These are phyloP conservation scores for Eucalyptus regnans DNA, from an alignment of 345 rosid genomes.

Conservation along the genomic window DNA sequence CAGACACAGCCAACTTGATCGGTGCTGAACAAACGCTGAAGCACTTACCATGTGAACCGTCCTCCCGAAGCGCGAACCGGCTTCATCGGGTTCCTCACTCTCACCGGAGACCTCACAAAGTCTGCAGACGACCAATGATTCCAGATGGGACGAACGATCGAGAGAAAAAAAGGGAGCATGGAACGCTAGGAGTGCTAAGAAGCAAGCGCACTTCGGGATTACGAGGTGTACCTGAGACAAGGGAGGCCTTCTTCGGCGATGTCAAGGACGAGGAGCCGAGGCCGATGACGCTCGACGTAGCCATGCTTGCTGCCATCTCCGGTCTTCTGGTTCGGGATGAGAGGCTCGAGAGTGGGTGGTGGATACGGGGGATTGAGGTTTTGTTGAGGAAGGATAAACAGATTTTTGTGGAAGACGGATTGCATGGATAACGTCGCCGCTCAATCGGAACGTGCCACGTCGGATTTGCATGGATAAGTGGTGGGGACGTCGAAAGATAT, in stretches of 20 bases:
- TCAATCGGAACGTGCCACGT: slow-evolving; percentile 60
- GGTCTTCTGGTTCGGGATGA: background rate
- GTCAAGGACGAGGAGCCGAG: slow-evolving; percentile 45
- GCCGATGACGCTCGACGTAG: slow-evolving; percentile 53
- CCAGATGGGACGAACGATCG: background rate
- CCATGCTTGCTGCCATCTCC: slow-evolving; percentile 55
- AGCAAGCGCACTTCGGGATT: no score
- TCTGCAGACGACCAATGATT: slow-evolving; percentile 9
- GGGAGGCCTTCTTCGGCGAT: slow-evolving; percentile 10
- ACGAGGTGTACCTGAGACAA: slow-evolving; percentile 39
- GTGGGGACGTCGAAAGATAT: slow-evolving; percentile 16
- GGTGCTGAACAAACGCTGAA: background rate
- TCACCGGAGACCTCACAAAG: slow-evolving; percentile 40
- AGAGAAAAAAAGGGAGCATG: no score
- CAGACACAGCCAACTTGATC: background rate
- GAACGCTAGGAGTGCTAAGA: background rate
- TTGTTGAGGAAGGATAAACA: background rate
- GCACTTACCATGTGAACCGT: slow-evolving; percentile 46
- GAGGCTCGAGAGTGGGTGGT: background rate
- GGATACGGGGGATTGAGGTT: background rate
- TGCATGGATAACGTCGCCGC: slow-evolving; percentile 13
- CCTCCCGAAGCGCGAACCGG: slow-evolving; percentile 41
- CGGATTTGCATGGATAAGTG: slow-evolving; percentile 34
- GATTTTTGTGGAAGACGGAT: slow-evolving; percentile 49
- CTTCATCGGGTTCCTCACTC: slow-evolving; percentile 49